Percentiles rank a stretch among this genome's conserved stretches.
These are phyloP conservation scores for Hygrocybe coccinea DNA, from an alignment of 768 basidiomycete species.

Conservation along the genomic window DNA sequence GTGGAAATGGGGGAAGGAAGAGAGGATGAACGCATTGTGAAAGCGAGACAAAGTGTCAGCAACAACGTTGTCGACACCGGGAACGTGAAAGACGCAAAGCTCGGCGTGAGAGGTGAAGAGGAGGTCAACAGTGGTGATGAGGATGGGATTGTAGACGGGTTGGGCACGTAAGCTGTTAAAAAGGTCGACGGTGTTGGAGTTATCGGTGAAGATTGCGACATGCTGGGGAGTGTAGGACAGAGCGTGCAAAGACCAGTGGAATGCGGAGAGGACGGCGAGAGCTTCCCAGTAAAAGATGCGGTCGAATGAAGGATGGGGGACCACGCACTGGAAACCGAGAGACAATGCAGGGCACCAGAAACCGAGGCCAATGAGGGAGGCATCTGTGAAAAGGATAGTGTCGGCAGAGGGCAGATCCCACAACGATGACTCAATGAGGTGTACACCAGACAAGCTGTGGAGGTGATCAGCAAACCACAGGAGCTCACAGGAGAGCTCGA, in stretches of 20 bases:
- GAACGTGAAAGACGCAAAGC: constrained; percentile 15
- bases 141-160: constrained; percentile 17
- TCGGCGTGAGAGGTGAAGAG: constrained; percentile 2
- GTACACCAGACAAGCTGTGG: constrained; percentile 12
- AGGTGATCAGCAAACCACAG: constrained; percentile 28
- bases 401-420: constrained; percentile 17
- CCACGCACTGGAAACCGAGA: constrained; percentile 8
- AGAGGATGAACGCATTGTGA: too few relatives aligned
- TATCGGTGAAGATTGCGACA: constrained; percentile 4
- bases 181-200: not conserved
- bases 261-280: not conserved
- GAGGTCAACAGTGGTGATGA: constrained; percentile 14
- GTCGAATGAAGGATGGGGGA: not conserved
- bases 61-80: constrained; percentile 12
- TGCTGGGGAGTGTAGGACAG: constrained; percentile 23
- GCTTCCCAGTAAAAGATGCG: too few relatives aligned
- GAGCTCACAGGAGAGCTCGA: constrained; percentile 19
- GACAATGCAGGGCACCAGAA: constrained; percentile 22
- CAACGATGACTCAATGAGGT: constrained; percentile 13
- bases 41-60: constrained; percentile 15
- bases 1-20: too few relatives aligned
- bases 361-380: constrained; percentile 13
- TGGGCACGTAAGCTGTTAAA: constrained; percentile 13
- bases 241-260: constrained; percentile 2
- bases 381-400: constrained; percentile 19